Conservation (phyloP, 345 rosid genomes). For the Ailanthus altissimus region DNA sequence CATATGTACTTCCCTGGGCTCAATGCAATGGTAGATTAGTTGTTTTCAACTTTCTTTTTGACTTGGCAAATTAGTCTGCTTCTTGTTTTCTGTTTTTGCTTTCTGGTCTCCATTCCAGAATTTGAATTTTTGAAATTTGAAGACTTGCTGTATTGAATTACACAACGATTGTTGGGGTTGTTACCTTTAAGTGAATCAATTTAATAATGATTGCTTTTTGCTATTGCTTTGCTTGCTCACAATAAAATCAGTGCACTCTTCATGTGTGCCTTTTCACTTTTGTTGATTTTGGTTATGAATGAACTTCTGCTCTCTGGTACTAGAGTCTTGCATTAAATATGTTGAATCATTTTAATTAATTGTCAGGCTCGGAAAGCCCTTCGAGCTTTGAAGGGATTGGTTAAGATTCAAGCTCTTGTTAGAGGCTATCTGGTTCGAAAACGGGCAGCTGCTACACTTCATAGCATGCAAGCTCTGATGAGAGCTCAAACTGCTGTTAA, state of each 20-base stretch:
- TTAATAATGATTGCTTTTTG: not conserved
- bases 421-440: slow-evolving; percentile 80
- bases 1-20: not conserved
- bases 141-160: not conserved
- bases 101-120: not conserved
- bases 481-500: slow-evolving; percentile 61
- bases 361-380: slow-evolving; percentile 76
- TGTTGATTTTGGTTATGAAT: not conserved
- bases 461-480: slow-evolving; percentile 65
- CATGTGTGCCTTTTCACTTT: too few species aligned
- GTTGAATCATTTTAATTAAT: not conserved
- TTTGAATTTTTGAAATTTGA: slow-evolving; percentile 24
- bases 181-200: not conserved
- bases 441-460: slow-evolving; percentile 61
- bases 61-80: slow-evolving; percentile 7
- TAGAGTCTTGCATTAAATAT: not conserved
- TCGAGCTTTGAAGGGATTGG: slow-evolving; percentile 77
- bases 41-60: slow-evolving; percentile 22
- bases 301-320: not conserved
- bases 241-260: slow-evolving; percentile 4
- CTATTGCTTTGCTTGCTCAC: not conserved
- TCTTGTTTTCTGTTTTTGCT: not conserved
- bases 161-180: not conserved
- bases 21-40: not conserved
- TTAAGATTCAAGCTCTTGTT: slow-evolving; percentile 77